phyloP scores from a whole-genome alignment of 495 filamentous ascomycete genomes.

The Pyronema domesticum region DNA sequence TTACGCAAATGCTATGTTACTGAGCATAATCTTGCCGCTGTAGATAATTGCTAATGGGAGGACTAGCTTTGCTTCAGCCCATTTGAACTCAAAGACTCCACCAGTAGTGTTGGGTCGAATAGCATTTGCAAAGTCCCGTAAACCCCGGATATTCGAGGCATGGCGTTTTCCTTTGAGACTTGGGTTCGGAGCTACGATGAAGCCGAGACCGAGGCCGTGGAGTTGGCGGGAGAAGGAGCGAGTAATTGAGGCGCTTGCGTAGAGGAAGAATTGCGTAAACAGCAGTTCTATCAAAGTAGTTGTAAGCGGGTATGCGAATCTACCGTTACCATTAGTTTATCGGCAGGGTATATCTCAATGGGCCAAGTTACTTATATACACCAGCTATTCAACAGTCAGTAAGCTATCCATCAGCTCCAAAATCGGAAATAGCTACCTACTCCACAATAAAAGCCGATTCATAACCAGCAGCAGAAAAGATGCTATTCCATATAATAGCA shows the following conservation, averaged over 20 bases:
- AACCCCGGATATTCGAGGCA: conserved; percentile 16
- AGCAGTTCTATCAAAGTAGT: conserved; percentile 33
- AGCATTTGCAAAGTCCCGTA: conserved; percentile 31
- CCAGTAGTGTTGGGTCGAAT: conserved; percentile 22
- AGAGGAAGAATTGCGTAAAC: conserved; percentile 31
- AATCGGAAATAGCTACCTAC: conserved; percentile 13
- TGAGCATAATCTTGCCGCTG: conserved; percentile 32
- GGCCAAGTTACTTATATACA: conserved; percentile 29
- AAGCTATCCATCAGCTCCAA: background rate
- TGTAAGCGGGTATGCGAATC: conserved; percentile 34
- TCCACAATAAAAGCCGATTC: conserved; percentile 34
- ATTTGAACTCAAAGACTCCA: conserved; percentile 34
- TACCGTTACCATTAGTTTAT: conserved; percentile 3
- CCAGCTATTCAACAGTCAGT: conserved; percentile 25
- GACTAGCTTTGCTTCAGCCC: conserved; percentile 26
- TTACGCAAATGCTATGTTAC: conserved; percentile 35
- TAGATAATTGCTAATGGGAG: conserved; percentile 32
- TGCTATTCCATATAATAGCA: conserved; percentile 29
- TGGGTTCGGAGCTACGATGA: conserved; percentile 25
- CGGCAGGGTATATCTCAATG: background rate
- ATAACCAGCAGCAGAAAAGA: conserved; percentile 30
- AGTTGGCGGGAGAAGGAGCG: conserved; percentile 26
- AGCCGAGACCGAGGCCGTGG: conserved; percentile 25
- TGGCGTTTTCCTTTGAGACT: conserved; percentile 21
- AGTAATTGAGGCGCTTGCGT: conserved; percentile 27